Evolutionary conservation across 2,329 filamentous ascomycete genomes (phyloP), one percentile per base, ranked within the genome.

Genomic region (Dryadomyces quercivorus): DNA sequence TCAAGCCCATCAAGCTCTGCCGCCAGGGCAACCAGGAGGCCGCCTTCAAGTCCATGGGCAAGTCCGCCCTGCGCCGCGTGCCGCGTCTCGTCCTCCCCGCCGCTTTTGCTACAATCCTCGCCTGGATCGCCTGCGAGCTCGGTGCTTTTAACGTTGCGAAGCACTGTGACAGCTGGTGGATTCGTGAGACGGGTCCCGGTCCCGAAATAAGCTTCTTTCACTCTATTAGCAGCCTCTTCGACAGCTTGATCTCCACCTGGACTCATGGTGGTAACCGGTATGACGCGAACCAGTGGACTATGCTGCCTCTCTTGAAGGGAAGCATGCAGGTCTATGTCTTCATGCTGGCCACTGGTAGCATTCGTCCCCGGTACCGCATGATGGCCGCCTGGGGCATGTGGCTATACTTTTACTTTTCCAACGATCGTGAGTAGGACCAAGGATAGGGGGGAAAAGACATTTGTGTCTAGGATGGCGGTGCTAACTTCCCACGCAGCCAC

Each of bases 81-180:
- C 78, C 79, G 18, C 70, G 80, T 18, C 69, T 84, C 21, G 69
- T 83, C 20, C 71, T 84, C 22, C 81, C 81, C 1, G 77, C 79
- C 16, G 70, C 75, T 7, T 63, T 76, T 0, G 76, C 77, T 1
- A 82, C 79, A 0, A 63, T 72, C 3, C 64, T 82, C 22, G 76
- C 75, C 53, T 84, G 80, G 76, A 51, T 70, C 34, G 64, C 70
- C 60, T 64, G 75, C 53, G 75, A 82, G 60, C 68, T 81, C 7
- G 79, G 78, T n/a, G 72, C 75, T 51, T 82, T 78, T 60, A 65
- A 75, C 49, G 72, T 80, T 51, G 77, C 74, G 5, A 75, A 75
- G 59, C 72, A 75, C 58, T 75, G 76, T 48, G 77, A 82, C 63
- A 77, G 79, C 57, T 81, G 74, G 65, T 84, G 80, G 78, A 70